Conservation (phyloP, 2,329 filamentous ascomycete species). For the Aureobasidium sp. region DNA sequence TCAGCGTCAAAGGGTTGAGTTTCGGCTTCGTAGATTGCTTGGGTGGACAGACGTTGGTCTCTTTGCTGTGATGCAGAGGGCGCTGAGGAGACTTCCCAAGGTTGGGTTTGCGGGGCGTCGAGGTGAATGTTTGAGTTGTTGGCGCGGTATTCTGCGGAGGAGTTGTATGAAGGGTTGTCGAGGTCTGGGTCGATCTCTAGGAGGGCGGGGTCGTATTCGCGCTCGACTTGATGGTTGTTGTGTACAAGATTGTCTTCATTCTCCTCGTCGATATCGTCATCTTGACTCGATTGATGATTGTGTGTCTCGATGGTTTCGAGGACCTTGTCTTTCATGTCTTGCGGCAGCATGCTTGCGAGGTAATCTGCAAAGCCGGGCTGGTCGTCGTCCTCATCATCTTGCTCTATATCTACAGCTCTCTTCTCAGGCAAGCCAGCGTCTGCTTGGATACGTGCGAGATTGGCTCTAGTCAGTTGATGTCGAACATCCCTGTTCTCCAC, state of each 20-base stretch:
- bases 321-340: not conserved
- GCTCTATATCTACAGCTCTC: constrained; percentile 25
- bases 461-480: constrained; percentile 26
- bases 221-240: not conserved
- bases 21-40: constrained; percentile 28
- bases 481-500: not conserved
- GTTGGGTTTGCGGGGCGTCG: not conserved
- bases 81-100: not conserved
- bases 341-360: constrained; percentile 19
- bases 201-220: not conserved
- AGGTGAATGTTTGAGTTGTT: not conserved
- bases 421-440: constrained; percentile 17
- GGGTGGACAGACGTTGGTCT: constrained; percentile 21
- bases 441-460: constrained; percentile 28
- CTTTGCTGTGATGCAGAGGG: not conserved
- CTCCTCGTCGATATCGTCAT: constrained; percentile 2
- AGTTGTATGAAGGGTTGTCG: not conserved
- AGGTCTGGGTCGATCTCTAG: not conserved
- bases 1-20: constrained; percentile 20
- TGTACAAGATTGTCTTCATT: not conserved
- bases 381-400: constrained; percentile 27
- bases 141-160: not conserved
- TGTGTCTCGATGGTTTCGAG: not conserved
- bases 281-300: not conserved
- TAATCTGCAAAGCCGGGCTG: constrained; percentile 23